phyloP scores from a whole-genome alignment of 2,329 filamentous ascomycete species.

The Coniochaeta sp. region DNA sequence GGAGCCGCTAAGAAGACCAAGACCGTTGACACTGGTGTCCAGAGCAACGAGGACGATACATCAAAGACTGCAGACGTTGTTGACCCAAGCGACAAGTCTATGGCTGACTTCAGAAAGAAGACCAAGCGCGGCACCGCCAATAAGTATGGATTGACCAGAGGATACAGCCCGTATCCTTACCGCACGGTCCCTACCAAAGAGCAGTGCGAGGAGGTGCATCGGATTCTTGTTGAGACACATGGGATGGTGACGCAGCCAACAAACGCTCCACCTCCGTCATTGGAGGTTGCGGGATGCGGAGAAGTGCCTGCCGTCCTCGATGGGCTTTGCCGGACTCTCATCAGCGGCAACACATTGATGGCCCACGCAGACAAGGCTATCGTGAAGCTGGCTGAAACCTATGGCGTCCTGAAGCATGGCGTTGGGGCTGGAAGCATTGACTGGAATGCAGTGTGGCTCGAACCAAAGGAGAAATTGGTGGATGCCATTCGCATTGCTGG shows the following conservation, averaged over 20 bases:
- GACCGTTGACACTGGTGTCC: neutral
- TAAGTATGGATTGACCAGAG: slow-evolving; percentile 46
- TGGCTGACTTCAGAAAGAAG: neutral
- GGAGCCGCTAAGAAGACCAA: neutral
- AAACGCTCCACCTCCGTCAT: slow-evolving; percentile 61
- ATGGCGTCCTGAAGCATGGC: slow-evolving; percentile 54
- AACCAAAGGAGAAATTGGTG: slow-evolving; percentile 52
- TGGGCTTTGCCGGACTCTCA: slow-evolving; percentile 42
- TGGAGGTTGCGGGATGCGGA: slow-evolving; percentile 61
- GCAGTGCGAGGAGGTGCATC: slow-evolving; percentile 62
- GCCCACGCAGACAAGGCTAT: slow-evolving; percentile 56
- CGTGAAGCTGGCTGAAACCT: slow-evolving; percentile 53
- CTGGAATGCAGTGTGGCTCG: slow-evolving; percentile 62
- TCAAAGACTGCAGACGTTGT: neutral
- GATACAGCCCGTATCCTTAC: slow-evolving; percentile 59
- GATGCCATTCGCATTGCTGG: slow-evolving; percentile 65
- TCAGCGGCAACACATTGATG: slow-evolving; percentile 44
- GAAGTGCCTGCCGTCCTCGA: slow-evolving; percentile 49
- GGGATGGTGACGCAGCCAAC: slow-evolving; percentile 57
- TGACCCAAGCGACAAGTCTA: neutral
- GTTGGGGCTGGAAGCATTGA: slow-evolving; percentile 65
- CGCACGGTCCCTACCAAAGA: slow-evolving; percentile 56
- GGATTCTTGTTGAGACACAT: slow-evolving; percentile 57
- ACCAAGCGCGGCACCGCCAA: slow-evolving; percentile 22
- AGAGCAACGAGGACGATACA: neutral